Percentiles rank a stretch among this genome's conserved stretches.
Conservation (phyloP, 257 asterid genomes). For the Perilla frutescens region DNA sequence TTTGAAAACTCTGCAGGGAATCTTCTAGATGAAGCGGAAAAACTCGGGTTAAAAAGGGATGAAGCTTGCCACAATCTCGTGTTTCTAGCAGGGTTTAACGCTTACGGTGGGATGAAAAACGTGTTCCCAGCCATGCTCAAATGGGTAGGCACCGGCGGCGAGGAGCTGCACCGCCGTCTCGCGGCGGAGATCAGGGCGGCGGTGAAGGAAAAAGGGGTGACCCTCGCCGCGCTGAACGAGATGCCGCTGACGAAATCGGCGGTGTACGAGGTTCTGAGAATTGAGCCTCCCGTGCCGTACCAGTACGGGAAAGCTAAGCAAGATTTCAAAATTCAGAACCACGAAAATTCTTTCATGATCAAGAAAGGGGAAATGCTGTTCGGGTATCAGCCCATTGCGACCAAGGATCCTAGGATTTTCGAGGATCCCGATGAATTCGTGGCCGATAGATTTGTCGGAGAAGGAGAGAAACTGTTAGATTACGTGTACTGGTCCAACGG, state of each 20-base stretch:
- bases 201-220: conserved; percentile 56
- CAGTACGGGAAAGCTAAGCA: conserved; percentile 68
- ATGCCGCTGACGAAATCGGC: conserved; percentile 67
- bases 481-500: conserved; percentile 86
- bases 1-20: conserved; percentile 42
- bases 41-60: conserved; percentile 59
- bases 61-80: conserved; percentile 84
- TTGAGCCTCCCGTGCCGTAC: conserved; percentile 75
- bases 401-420: conserved; percentile 64
- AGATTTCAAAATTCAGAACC: conserved; percentile 56
- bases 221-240: conserved; percentile 42
- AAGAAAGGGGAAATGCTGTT: conserved; percentile 79
- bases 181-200: conserved; percentile 57
- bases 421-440: conserved; percentile 49
- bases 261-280: conserved; percentile 67
- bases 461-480: conserved; percentile 54
- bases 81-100: conserved; percentile 82
- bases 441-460: conserved; percentile 65
- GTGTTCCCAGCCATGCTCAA: conserved; percentile 61
- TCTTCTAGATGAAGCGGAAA: conserved; percentile 62
- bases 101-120: conserved; percentile 85
- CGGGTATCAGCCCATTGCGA: conserved; percentile 74
- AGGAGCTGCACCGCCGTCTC: conserved; percentile 58
- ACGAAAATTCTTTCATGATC: conserved; percentile 58
- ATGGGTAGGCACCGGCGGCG: conserved; percentile 71